phyloP scores from a whole-genome alignment of 2,329 filamentous ascomycete species.

The Colletotrichum tropicale region DNA sequence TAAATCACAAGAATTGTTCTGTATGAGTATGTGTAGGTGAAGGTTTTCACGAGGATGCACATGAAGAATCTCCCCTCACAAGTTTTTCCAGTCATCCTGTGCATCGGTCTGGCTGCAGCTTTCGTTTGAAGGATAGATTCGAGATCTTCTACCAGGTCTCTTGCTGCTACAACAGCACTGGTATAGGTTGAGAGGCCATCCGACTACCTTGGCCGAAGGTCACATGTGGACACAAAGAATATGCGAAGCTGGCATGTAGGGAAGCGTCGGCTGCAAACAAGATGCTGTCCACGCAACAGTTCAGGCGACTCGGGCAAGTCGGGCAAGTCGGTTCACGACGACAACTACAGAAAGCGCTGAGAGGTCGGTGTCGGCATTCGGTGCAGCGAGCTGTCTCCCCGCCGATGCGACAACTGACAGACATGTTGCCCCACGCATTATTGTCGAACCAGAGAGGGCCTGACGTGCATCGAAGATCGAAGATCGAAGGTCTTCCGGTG shows the following conservation, averaged over 20 bases:
- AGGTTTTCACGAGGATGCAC: neutral
- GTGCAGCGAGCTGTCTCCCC: neutral
- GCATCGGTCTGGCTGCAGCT: neutral
- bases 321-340: neutral
- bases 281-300: neutral
- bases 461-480: neutral
- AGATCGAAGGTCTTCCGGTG: neutral
- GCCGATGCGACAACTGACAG: neutral
- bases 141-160: neutral
- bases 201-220: neutral
- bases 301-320: neutral
- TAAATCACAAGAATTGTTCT: constrained; percentile 12
- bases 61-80: neutral
- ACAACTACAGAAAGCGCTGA: neutral
- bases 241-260: neutral
- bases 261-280: neutral
- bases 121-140: neutral
- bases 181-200: neutral
- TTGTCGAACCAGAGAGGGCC: neutral
- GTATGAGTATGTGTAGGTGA: neutral
- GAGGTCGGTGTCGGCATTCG: neutral
- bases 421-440: neutral
- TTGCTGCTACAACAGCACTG: neutral
- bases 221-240: neutral
- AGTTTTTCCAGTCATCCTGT: neutral